Base-by-base conservation (phyloP, 176 grass and related monocot genomes). In the Oryza punctata region DNA sequence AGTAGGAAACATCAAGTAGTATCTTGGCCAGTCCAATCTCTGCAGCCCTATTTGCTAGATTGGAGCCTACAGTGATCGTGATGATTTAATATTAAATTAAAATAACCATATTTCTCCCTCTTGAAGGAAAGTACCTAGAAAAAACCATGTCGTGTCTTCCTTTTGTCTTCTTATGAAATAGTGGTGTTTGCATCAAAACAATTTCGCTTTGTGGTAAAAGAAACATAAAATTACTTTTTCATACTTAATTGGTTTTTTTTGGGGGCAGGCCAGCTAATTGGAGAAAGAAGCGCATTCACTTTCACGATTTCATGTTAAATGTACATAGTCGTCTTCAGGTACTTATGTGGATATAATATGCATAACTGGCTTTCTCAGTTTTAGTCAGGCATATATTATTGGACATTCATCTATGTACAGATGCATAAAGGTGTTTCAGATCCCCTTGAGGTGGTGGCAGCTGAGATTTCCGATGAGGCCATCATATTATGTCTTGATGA, bases 391-490 rank as follows among this genome's bases (percentile, higher is more conserved):
- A 47, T 28, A 30, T 63, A 33, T 61, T 12, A 37, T 37, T 37
- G 72, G 5, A 2, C 63, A n/a, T 41, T 14, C 11, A 50, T 89
- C 23, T 85, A 14, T 63, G 26, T 67, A 72, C 78, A 98, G 96
- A 98, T 91, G 96, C 96, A 98, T 89, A 98, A 91, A 93, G 96
- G 96, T 69, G 91, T 95, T 79, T 81, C 89, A 82, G 96, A 98
- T 87, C 96, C 96, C 28, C 96, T 98, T 86, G 96, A 98, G 69
- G 87, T 98, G 21, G 91, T 98, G 77, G 96, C 96, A 72, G 87
- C 89, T 81, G 96, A 98, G 89, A 93, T 98, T 90, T 95, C 96
- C 23, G 93, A 98, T 82, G 96, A 93, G 27, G 89, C 96, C 63
- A 88, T 93, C 81, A 82, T 98, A 84, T 87, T 98, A 74, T 98